Evolutionary conservation across 305 asterid genomes (phyloP), one percentile per base, ranked within the genome.

Genomic region (Fraxinus dipetala): DNA sequence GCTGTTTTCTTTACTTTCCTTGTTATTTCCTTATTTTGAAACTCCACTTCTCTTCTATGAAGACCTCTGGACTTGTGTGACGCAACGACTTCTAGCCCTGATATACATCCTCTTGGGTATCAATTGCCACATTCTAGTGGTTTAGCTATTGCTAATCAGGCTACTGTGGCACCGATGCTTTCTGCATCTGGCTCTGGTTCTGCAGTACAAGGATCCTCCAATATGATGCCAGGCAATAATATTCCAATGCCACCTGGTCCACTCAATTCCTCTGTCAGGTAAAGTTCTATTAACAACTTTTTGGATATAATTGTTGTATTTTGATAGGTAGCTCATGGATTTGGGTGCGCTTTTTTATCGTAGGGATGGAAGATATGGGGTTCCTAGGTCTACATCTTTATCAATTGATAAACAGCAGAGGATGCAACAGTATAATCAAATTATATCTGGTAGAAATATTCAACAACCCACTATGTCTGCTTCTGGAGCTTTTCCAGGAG

Each of bases 21-120:
- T 54, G 56, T 72, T 32, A 72, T 56, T 54, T 80, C 80, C 26
- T 40, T 77, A 77, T 65, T 76, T 78, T 70, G 32, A 32, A 85
- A 75, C 76, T 81, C 28, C n/a, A 51, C 84, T 35, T 54, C 56
- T 35, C 67, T 70, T 84, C 75, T 81, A 81, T 87, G 88, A 83
- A 93, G 97, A 80, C 96, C 97, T 79, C 85, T 91, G 87, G 93
- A 92, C 81, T 88, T 93, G 83, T 90, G 92, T 84, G 97, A 91
- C 82, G 83, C 88, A 81, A 80, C 85, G 45, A 70, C 82, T 56
- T 65, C 91, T 82, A 86, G 84, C 84, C 86, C 91, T 7, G 97
- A 92, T 63, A 72, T 83, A 20, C 88, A 70, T 78, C 79, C 95
- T 54, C 54, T 72, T 81, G 97, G 95, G 56, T 84, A 86, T 83